Conservation (phyloP, 2,329 filamentous ascomycete species). For the Cercospora zeae-maydis region DNA sequence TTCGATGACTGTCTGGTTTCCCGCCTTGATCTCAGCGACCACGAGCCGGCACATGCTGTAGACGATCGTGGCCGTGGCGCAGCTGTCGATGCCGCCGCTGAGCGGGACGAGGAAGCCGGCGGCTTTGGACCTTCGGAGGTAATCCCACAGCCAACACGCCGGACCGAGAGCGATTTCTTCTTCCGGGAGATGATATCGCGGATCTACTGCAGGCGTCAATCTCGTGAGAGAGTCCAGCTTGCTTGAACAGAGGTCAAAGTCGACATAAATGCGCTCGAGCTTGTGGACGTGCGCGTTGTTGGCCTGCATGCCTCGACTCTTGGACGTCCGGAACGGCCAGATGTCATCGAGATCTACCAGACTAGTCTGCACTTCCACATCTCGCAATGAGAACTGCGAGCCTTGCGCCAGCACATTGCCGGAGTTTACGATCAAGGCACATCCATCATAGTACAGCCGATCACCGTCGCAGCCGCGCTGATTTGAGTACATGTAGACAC, state of each 20-base stretch:
- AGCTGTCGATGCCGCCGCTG: slow-evolving; percentile 60
- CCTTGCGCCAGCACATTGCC: slow-evolving; percentile 63
- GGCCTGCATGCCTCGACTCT: slow-evolving; percentile 58
- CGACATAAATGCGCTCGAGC: slow-evolving; percentile 47
- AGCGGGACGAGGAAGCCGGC: slow-evolving; percentile 58
- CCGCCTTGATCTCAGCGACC: slow-evolving; percentile 49
- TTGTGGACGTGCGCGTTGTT: slow-evolving; percentile 43
- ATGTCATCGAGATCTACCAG: slow-evolving; percentile 66
- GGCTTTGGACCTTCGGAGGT: slow-evolving; percentile 50
- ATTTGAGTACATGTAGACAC: slow-evolving; percentile 63
- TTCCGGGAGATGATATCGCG: slow-evolving; percentile 59
- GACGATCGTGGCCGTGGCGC: slow-evolving; percentile 52
- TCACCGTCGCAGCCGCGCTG: slow-evolving; percentile 58
- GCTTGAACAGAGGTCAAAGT: slow-evolving; percentile 42
- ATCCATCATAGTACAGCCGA: slow-evolving; percentile 60
- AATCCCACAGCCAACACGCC: slow-evolving; percentile 66
- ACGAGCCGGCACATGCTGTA: slow-evolving; percentile 53
- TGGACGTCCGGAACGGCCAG: slow-evolving; percentile 55
- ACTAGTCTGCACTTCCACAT: slow-evolving; percentile 55
- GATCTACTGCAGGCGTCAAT: slow-evolving; percentile 46
- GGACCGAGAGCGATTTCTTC: slow-evolving; percentile 65
- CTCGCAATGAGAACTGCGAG: slow-evolving; percentile 61
- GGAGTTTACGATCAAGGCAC: slow-evolving; percentile 60
- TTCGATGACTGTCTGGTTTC: slow-evolving; percentile 53
- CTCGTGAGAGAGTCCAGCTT: slow-evolving; percentile 31